Evolutionary conservation across 345 rosid species (phyloP).

Genomic region (Gossypium australe): DNA sequence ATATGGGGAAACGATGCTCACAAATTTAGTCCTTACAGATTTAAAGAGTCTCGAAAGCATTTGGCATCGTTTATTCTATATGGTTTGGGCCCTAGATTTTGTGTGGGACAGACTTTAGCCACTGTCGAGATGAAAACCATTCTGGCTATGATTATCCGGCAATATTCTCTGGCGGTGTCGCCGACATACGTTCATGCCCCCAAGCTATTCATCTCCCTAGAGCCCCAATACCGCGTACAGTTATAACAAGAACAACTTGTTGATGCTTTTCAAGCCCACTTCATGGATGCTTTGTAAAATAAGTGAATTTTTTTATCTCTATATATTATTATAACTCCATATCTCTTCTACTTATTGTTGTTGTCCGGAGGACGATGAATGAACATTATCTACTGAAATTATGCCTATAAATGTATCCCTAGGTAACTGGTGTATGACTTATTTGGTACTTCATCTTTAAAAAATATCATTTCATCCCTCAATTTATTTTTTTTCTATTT

Average conservation of each 20-base stretch:
- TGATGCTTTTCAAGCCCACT: not conserved
- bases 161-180: slow-evolving; percentile 39
- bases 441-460: too few relatives aligned
- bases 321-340: not conserved
- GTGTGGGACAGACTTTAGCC: slow-evolving; percentile 56
- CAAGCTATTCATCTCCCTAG: slow-evolving; percentile 35
- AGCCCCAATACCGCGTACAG: slow-evolving; percentile 68
- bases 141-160: slow-evolving; percentile 48
- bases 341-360: too few relatives aligned
- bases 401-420: too few relatives aligned
- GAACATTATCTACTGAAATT: too few relatives aligned
- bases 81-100: slow-evolving; percentile 55
- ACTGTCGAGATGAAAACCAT: slow-evolving; percentile 46
- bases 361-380: too few relatives aligned
- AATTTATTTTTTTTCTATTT: too few relatives aligned
- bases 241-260: slow-evolving; percentile 22
- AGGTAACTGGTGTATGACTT: too few relatives aligned
- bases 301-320: not conserved
- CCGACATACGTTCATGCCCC: slow-evolving; percentile 77
- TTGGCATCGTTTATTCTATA: slow-evolving; percentile 47
- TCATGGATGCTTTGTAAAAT: not conserved
- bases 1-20: slow-evolving; percentile 70
- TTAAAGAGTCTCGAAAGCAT: slow-evolving; percentile 41
- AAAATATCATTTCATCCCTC: too few relatives aligned
- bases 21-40: slow-evolving; percentile 61